These are phyloP conservation scores for Nakataea oryzae DNA, from an alignment of 2,329 filamentous ascomycete species.

Conservation along the genomic window DNA sequence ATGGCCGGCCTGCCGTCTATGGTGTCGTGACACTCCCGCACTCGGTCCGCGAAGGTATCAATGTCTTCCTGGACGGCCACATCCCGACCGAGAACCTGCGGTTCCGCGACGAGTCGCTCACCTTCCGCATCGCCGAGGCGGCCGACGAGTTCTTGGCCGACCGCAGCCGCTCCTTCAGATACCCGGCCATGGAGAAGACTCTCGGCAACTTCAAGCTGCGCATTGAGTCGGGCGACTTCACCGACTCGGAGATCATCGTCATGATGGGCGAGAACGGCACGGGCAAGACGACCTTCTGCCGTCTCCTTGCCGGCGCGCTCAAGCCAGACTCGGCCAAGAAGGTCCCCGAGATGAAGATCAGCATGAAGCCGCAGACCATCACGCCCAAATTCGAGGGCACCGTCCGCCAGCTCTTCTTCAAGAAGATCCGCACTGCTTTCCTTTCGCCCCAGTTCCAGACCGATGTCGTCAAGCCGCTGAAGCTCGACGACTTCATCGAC, in stretches of 20 bases:
- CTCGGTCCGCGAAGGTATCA: slow-evolving; percentile 97
- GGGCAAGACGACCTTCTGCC: slow-evolving; percentile 95
- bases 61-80: slow-evolving; percentile 96
- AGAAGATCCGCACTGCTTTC: slow-evolving; percentile 98
- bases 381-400: slow-evolving; percentile 97
- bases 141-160: slow-evolving; percentile 81
- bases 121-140: slow-evolving; percentile 86
- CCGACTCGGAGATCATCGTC: slow-evolving; percentile 96
- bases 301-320: slow-evolving; percentile 82
- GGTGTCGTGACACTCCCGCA: slow-evolving; percentile 94
- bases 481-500: slow-evolving; percentile 98
- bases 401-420: slow-evolving; percentile 96
- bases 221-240: slow-evolving; percentile 79
- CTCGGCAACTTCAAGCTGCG: slow-evolving; percentile 78
- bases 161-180: slow-evolving; percentile 74
- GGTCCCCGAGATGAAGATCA: slow-evolving; percentile 91
- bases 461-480: slow-evolving; percentile 98
- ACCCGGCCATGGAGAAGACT: slow-evolving; percentile 88
- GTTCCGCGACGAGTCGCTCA: slow-evolving; percentile 93
- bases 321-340: slow-evolving; percentile 75
- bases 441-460: slow-evolving; percentile 97
- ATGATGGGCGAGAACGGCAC: slow-evolving; percentile 99
- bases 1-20: slow-evolving; percentile 90
- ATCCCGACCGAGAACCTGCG: slow-evolving; percentile 97
- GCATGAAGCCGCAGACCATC: slow-evolving; percentile 99